Evolutionary conservation across 192 early-diverging fungal species (phyloP), one percentile per base, ranked within the genome.

Genomic region (Borealophlyctis nickersoniae): DNA sequence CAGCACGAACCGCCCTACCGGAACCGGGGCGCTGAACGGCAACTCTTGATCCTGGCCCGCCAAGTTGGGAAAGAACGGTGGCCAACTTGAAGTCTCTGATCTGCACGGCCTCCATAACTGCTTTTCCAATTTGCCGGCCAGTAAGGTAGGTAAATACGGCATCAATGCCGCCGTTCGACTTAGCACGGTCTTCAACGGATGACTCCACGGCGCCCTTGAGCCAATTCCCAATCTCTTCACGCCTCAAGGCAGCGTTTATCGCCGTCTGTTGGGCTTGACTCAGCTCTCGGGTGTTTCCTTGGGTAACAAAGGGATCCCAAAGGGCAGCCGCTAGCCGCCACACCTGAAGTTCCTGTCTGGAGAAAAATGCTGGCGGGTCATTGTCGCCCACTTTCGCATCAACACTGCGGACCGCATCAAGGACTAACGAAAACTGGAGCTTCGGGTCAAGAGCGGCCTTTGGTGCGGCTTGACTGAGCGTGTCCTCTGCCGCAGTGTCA

Each of bases 1-100:
- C 62, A 7, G 35, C 29, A 1, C 24, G 31, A 34, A 59, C 62
- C 28, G 24, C n/a, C 5, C 56, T 19, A n/a, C 58, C 56, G 7
- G 14, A 36, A 45, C 48, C 34, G 13, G n/a, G 48, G 5, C n/a
- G 35, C 24, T 36, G 24, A 9, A 75, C 63, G 11, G 48, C 28
- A 23, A 71, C 69, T 7, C 70, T 55, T 49, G 66, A 77, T 61
- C 84, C 86, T 24, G 76, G 82, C 14, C 79, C 90, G 58, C 76
- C 83, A 2, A 88, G 66, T 69, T 95, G 94, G 4, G 88, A 65
- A 27, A 97, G 54, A 30, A 94, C 72, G 4, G 88, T 91, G 0
- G 93, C 89, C 31, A 95, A 77, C 1, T 84, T 80, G 59, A 86
- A 85, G 70, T 94, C 81, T 23, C 79, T 70, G 32, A 77, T 77